phyloP scores from a whole-genome alignment of 225 moss, liverwort and hornwort species.

The Climacium dendroides region DNA sequence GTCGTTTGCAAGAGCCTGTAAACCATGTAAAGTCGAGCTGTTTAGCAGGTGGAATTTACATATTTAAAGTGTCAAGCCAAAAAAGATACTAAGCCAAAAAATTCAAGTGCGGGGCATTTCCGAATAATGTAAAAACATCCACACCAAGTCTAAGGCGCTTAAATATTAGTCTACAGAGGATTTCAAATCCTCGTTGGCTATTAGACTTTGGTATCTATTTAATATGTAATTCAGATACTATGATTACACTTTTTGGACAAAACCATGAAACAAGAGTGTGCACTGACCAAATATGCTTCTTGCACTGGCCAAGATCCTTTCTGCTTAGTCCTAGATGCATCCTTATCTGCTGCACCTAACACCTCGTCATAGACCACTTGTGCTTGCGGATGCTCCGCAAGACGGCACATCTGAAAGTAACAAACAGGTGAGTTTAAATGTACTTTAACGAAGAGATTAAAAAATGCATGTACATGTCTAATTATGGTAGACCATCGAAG shows the following conservation, averaged over 20 bases:
- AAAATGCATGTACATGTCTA: background rate
- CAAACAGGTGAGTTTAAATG: background rate
- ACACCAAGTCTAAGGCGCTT: background rate
- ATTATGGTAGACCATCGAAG: background rate
- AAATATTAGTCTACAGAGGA: background rate
- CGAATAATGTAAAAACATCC: background rate
- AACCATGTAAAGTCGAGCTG: background rate
- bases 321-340: constrained; percentile 42
- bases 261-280: background rate
- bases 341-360: constrained; percentile 76
- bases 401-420: constrained; percentile 70
- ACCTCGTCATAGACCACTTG: constrained; percentile 77
- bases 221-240: background rate
- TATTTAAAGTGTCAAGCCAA: background rate
- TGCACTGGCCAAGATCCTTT: constrained; percentile 73
- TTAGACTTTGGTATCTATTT: background rate
- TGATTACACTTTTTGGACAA: background rate
- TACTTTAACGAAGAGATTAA: background rate
- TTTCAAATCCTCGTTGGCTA: background rate
- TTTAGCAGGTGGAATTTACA: background rate
- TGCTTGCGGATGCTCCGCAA: constrained; percentile 90
- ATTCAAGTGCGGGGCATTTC: background rate
- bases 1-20: constrained; percentile 81
- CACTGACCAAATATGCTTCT: constrained; percentile 87
- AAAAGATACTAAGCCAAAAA: background rate